Evolutionary conservation across 805 yeast genomes (phyloP).

Genomic region (Ogataea nonfermentans): DNA sequence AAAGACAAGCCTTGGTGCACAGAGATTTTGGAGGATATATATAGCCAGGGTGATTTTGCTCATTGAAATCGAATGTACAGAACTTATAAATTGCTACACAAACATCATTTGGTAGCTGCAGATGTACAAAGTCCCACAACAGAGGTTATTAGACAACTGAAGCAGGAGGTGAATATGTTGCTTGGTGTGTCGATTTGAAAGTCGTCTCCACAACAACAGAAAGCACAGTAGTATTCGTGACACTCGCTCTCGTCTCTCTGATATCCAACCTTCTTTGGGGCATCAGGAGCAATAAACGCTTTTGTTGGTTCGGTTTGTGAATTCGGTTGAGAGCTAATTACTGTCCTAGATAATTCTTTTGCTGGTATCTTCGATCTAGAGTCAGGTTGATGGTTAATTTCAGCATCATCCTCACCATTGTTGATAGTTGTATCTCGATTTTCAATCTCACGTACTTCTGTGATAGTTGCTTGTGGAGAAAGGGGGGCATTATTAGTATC

Average conservation of each 20-base stretch:
- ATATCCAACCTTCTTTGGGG: constrained; percentile 21
- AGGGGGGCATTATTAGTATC: background rate
- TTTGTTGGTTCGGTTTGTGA: constrained; percentile 13
- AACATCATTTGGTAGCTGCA: constrained; percentile 6
- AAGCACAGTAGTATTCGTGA: constrained; percentile 28
- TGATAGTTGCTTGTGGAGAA: constrained; percentile 27
- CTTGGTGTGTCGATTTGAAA: constrained; percentile 14
- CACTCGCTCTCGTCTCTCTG: constrained; percentile 31
- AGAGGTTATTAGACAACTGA: constrained; percentile 15
- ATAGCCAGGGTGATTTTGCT: background rate
- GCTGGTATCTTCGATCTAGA: background rate
- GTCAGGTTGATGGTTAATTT: background rate
- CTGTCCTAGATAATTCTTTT: background rate
- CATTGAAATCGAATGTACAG: background rate
- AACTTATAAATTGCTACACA: background rate
- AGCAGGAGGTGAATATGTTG: constrained; percentile 10
- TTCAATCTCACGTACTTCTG: constrained; percentile 9
- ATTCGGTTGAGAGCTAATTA: constrained; percentile 13
- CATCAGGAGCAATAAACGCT: constrained; percentile 16
- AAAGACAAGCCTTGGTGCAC: constrained; percentile 52
- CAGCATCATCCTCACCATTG: background rate
- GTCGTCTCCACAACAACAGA: constrained; percentile 13
- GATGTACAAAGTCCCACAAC: constrained; percentile 13
- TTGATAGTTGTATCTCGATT: constrained; percentile 1
- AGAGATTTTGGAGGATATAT: constrained; percentile 17